These are phyloP conservation scores for Phytophthora gonapodyides DNA, from an alignment of 352 stramenopile genomes.

Conservation along the genomic window DNA sequence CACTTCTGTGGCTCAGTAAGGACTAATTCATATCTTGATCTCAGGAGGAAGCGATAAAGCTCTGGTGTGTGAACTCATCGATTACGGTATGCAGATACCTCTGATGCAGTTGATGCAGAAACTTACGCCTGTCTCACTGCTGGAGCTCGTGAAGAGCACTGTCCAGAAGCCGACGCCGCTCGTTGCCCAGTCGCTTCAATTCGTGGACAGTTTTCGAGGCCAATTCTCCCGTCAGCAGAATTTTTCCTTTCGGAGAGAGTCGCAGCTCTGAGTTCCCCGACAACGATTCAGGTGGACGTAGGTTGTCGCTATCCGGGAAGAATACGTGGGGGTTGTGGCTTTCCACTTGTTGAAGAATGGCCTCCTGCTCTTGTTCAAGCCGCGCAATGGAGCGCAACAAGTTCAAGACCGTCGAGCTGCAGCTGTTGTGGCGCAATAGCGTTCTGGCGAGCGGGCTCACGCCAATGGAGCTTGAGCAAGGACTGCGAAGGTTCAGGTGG, in stretches of 20 bases:
- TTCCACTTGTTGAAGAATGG: constrained; percentile 19
- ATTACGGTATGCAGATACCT: constrained; percentile 17
- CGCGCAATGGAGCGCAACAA: constrained; percentile 26
- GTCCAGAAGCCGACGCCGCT: constrained; percentile 29
- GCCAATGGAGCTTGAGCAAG: constrained; percentile 4
- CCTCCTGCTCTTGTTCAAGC: constrained; percentile 32
- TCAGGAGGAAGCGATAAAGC: too few relatives aligned
- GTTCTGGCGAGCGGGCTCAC: constrained; percentile 12
- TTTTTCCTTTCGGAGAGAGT: constrained; percentile 3
- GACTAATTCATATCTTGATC: too few relatives aligned
- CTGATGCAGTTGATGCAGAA: constrained; percentile 6
- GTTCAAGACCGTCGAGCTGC: constrained; percentile 25
- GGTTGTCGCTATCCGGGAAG: constrained; percentile 4
- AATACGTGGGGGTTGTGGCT: constrained; percentile 7
- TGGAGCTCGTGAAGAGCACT: constrained; percentile 35
- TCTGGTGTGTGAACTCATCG: constrained; percentile 5
- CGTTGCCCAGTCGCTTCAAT: constrained; percentile 25
- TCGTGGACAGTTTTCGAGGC: constrained; percentile 20
- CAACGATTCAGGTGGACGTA: constrained; percentile 23
- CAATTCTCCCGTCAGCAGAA: constrained; percentile 4
- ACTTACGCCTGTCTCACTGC: constrained; percentile 4
- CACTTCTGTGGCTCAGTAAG: too few relatives aligned
- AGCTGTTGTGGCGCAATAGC: constrained; percentile 13
- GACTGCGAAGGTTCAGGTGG: constrained; percentile 15
- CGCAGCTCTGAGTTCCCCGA: constrained; percentile 1